These are phyloP conservation scores for Plasmodium malariae DNA, from an alignment of 169 alveolate species.

Conservation along the genomic window DNA sequence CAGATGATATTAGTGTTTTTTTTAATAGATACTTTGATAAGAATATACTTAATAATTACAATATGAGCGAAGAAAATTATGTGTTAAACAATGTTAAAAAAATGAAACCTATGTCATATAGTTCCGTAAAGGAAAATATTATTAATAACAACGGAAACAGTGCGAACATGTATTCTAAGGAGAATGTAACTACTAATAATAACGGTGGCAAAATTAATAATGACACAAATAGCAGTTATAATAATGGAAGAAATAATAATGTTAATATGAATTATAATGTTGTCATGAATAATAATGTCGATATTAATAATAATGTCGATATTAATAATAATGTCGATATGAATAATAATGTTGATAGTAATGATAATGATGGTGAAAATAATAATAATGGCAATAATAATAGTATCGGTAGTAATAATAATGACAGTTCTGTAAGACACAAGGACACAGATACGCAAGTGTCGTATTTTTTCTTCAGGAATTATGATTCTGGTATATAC, in stretches of 20 bases:
- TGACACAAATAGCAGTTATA: background rate
- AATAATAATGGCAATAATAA: background rate
- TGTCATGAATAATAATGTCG: too few species aligned
- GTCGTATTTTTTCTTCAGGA: slow-evolving; percentile 41
- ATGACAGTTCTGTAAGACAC: slow-evolving; percentile 9
- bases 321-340: background rate
- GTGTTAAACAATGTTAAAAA: background rate
- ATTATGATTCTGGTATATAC: slow-evolving; percentile 28
- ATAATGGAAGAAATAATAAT: too few species aligned
- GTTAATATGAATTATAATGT: too few species aligned
- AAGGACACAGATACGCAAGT: slow-evolving; percentile 26
- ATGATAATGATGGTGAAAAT: background rate
- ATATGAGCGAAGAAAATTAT: background rate
- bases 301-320: background rate
- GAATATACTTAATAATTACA: background rate
- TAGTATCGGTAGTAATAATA: background rate
- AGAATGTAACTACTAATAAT: background rate
- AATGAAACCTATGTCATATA: background rate
- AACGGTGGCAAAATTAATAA: background rate
- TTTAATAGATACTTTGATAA: slow-evolving; percentile 47
- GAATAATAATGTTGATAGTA: background rate
- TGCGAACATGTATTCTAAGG: background rate
- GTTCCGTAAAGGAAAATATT: background rate
- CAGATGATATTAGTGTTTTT: slow-evolving; percentile 72
- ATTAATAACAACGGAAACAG: background rate